Base-by-base conservation (phyloP, 2,329 filamentous ascomycete genomes). In the Cordyceps fumosorosea region DNA sequence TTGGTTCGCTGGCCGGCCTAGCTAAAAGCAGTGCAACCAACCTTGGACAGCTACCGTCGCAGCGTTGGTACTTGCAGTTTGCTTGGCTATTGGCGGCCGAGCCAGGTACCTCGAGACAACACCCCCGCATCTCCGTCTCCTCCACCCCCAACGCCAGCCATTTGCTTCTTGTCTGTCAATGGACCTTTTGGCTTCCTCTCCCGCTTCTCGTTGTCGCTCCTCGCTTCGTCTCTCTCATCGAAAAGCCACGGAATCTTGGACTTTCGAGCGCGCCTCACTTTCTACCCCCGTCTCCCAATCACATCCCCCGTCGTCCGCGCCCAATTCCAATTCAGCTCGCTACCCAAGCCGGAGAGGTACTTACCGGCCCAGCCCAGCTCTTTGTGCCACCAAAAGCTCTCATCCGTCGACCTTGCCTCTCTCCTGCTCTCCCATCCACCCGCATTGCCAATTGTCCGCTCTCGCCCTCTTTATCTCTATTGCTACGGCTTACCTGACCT, bases 391-490 rank as follows among this genome's bases (percentile, higher is more conserved):
- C 45, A 57, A 57, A 52, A 51, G 44, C 56, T 59, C 24, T 44
- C 48, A n/a, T 53, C 47, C 40, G 16, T 42, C 34, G 29, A 29
- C 29, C 3, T 29, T 29, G 29, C 29, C 29, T 29, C 29, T 29
- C 29, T 6, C 26, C 26, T 29, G 26, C 26, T 24, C 20, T 54
- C 14, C 34, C 56, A 29, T 60, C 56, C 44, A 48, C 48, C 48
- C 48, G 56, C 56, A 52, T 45, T 60, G n/a, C 47, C 37, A 37
- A 45, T 58, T 60, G 32, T 51, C 40, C 63, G 57, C 55, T 52
- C 18, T 20, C 56, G 60, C 56, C 53, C 64, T 58, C 62, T 56
- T 62, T 62, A 50, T 63, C n/a, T 55, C 58, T 54, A 47, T 50
- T 60, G 18, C 56, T 62, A 47, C 62, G 22, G 45, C 56, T 34